Evolutionary conservation across 108 stramenopile genomes (phyloP), one percentile per base, ranked within the genome.

Genomic region (Licmophora abbreviata): DNA sequence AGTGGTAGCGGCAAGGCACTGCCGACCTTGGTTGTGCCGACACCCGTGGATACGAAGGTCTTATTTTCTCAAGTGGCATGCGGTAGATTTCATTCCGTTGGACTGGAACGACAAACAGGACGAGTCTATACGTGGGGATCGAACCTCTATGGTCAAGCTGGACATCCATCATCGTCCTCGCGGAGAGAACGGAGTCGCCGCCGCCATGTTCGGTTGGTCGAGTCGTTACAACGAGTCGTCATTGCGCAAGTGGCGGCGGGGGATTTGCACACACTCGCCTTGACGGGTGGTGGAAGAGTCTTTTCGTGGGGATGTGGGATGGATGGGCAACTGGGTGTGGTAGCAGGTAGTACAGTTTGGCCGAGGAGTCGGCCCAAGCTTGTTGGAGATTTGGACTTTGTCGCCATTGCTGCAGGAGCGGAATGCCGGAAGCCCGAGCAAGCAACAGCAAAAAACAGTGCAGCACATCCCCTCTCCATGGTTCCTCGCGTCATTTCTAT

Each of bases 281-380:
- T 98, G 34, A 80, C 83, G 2, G 73, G 56, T 17, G 85, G 78
- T 32, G 95, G 92, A 12, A 48, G 85, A 14, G 88, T 97, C 15
- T 91, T 85, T 71, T 72, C 74, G 1, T 98, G 93, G 73, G 97
- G 97, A 22, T 67, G 80, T 17, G 91, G 91, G 22, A 73, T 65
- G 48, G 94, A 96, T 59, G 97, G 97, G 5, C 97, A 98, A 59
- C 77, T 96, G 40, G 97, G 95, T 17, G 71, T 92, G 17, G n/a
- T n/a, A n/a, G n/a, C n/a, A n/a, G 93, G 94, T n/a, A 59, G 60
- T 29, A 51, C 71, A 23, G 37, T 66, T 2, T 32, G 37, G n/a
- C 30, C 45, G 12, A 45, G 34, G 11, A 48, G 58, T 23, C 66
- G 68, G 20, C 66, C 68, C 27, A 77, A 79, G 42, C 48, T 76